These are phyloP conservation scores for Lolium rigidum DNA, from an alignment of 176 grass and related monocot genomes.

Conservation along the genomic window DNA sequence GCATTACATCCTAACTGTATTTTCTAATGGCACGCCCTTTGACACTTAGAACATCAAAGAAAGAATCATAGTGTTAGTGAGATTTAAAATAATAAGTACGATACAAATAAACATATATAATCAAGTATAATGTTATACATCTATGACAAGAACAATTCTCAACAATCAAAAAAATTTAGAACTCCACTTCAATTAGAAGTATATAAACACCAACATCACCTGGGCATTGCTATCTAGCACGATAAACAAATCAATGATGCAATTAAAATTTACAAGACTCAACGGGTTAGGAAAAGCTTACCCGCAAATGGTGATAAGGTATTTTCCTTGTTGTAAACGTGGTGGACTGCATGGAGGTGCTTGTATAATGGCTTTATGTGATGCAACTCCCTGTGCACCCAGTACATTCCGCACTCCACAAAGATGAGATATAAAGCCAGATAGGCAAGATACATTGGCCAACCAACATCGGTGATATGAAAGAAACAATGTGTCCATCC, in stretches of 20 bases:
- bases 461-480: conserved; percentile 71
- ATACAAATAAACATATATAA: no score
- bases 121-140: no score
- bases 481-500: conserved; percentile 89
- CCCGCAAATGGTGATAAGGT: conserved; percentile 95
- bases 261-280: neutral
- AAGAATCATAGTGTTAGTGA: no score
- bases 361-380: conserved; percentile 98
- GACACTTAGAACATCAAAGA: no score
- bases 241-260: neutral
- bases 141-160: no score
- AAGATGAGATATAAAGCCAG: conserved; percentile 67
- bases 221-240: neutral
- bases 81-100: no score
- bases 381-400: conserved; percentile 99
- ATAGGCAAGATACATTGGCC: conserved; percentile 61
- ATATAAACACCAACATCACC: neutral
- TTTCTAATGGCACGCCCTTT: no score
- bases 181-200: neutral
- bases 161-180: neutral
- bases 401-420: conserved; percentile 96
- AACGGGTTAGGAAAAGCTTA: conserved; percentile 31
- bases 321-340: conserved; percentile 99
- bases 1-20: no score
- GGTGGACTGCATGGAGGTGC: conserved; percentile 83